Evolutionary conservation across 768 basidiomycete genomes (phyloP).

Genomic region (Pleurotus tuoliensis): DNA sequence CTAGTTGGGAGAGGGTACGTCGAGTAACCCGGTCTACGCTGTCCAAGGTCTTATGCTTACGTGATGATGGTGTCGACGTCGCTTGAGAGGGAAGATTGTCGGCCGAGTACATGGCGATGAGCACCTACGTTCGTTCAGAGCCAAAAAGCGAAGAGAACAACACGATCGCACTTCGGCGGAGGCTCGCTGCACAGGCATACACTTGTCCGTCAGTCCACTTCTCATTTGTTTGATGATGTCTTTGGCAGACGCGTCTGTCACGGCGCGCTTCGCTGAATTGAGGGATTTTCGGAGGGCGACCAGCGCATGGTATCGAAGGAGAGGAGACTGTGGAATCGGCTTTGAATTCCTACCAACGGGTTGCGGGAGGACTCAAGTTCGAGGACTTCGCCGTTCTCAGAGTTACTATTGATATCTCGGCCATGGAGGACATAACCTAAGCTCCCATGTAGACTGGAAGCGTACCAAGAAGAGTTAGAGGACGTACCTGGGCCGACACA

Average conservation of each 20-base stretch:
- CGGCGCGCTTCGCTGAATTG: slow-evolving; percentile 74
- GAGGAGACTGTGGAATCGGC: slow-evolving; percentile 51
- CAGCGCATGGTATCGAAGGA: slow-evolving; percentile 81
- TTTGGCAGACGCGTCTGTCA: slow-evolving; percentile 71
- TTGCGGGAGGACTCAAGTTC: slow-evolving; percentile 34
- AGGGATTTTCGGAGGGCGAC: slow-evolving; percentile 75
- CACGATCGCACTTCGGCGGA: slow-evolving; percentile 61
- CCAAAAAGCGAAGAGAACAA: neutral
- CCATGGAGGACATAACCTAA: slow-evolving; percentile 94
- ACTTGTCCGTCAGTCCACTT: slow-evolving; percentile 74
- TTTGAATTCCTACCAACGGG: slow-evolving; percentile 8
- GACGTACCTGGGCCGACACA: slow-evolving; percentile 79
- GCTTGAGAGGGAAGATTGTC: slow-evolving; percentile 51
- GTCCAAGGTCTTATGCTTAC: slow-evolving; percentile 78
- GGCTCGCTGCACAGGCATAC: slow-evolving; percentile 79
- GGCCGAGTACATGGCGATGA: slow-evolving; percentile 52
- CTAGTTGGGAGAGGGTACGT: slow-evolving; percentile 72
- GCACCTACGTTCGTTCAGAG: slow-evolving; percentile 27
- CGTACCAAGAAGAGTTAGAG: neutral
- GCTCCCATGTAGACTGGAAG: neutral
- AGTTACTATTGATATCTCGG: slow-evolving; percentile 68
- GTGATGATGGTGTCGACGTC: slow-evolving; percentile 78
- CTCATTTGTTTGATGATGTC: slow-evolving; percentile 80
- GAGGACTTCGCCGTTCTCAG: slow-evolving; percentile 73
- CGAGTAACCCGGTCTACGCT: slow-evolving; percentile 78